Conservation (phyloP, 1,284 basidiomycete genomes). For the Irpex lacteus region DNA sequence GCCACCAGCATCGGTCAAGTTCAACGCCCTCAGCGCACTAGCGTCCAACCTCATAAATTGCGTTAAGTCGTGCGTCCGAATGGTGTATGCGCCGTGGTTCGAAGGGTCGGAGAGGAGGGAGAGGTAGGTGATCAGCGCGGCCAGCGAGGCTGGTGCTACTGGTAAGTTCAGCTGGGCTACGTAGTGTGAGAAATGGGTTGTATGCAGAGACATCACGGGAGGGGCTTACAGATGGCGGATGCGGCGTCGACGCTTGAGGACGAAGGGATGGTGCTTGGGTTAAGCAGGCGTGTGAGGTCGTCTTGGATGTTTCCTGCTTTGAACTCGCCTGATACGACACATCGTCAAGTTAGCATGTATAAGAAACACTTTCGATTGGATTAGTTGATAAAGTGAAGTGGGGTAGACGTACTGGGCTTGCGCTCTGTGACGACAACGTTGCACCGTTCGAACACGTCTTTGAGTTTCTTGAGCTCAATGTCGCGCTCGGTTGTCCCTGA, state of each 20-base stretch:
- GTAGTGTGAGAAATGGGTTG: not conserved
- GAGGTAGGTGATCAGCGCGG: constrained; percentile 85
- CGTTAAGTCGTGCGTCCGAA: constrained; percentile 87
- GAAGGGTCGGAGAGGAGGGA: constrained; percentile 78
- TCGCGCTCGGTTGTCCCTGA: constrained; percentile 76
- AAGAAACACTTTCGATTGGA: too few species aligned
- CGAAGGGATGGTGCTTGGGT: constrained; percentile 39
- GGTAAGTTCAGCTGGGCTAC: constrained; percentile 78
- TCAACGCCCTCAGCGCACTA: constrained; percentile 89
- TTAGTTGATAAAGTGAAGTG: too few species aligned
- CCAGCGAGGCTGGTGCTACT: constrained; percentile 75
- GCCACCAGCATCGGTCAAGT: constrained; percentile 65
- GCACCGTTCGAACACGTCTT: constrained; percentile 85
- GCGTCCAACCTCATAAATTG: constrained; percentile 97
- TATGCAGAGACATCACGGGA: too few species aligned
- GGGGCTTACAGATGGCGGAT: constrained; percentile 43
- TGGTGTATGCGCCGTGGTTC: constrained; percentile 80
- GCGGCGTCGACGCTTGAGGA: constrained; percentile 47
- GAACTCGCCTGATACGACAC: constrained; percentile 69
- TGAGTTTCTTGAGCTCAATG: constrained; percentile 83
- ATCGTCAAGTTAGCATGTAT: too few species aligned
- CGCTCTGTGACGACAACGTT: constrained; percentile 89
- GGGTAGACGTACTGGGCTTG: constrained; percentile 64
- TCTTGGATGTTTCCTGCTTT: constrained; percentile 79
- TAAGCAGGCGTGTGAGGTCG: constrained; percentile 79